Evolutionary conservation across 1,284 basidiomycete genomes (phyloP).

Genomic region (Coniferiporia sulphurascens): DNA sequence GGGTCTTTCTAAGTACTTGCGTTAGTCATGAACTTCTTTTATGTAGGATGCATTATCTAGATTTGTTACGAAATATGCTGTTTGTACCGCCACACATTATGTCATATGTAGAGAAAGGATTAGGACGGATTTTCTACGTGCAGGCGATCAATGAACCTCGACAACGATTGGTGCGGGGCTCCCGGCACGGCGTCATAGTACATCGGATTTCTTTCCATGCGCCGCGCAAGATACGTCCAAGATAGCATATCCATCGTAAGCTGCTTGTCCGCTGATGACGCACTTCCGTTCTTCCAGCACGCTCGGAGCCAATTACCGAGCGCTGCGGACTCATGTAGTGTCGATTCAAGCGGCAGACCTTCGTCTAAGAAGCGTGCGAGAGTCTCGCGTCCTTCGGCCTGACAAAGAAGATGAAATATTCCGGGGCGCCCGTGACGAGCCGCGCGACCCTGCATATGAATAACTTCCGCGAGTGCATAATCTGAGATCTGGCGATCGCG

Average conservation of each 20-base stretch:
- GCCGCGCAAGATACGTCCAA: constrained; percentile 75
- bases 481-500: constrained; percentile 70
- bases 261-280: constrained; percentile 47
- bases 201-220: constrained; percentile 76
- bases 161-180: constrained; percentile 51
- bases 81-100: not conserved
- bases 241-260: constrained; percentile 74
- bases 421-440: constrained; percentile 59
- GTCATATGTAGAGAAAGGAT: not conserved
- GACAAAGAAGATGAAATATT: constrained; percentile 83
- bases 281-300: constrained; percentile 34
- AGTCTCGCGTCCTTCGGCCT: constrained; percentile 74
- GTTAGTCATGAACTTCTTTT: constrained; percentile 17
- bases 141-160: constrained; percentile 64
- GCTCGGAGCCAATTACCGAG: constrained; percentile 51
- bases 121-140: constrained; percentile 23
- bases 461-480: constrained; percentile 79
- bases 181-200: constrained; percentile 68
- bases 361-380: constrained; percentile 79
- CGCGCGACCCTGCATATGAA: constrained; percentile 89
- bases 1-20: constrained; percentile 65
- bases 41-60: not conserved
- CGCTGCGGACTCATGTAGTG: constrained; percentile 50
- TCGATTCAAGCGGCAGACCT: constrained; percentile 87
- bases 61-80: not conserved